Percentiles rank a stretch among this genome's conserved stretches.
Evolutionary conservation across 257 asterid genomes (phyloP).

Genomic region (Jacaranda mimosifolia): DNA sequence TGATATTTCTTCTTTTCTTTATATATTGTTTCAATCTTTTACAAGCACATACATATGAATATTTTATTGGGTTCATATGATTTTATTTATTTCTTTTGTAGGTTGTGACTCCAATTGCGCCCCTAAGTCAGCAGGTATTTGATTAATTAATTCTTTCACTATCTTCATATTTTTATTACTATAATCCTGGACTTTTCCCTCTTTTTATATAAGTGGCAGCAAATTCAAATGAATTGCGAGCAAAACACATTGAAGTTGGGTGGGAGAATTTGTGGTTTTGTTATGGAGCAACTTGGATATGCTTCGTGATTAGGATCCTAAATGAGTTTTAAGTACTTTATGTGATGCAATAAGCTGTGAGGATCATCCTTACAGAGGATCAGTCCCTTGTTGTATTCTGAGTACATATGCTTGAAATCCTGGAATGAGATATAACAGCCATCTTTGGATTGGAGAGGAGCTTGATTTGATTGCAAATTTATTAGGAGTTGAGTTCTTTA

Average conservation of each 20-base stretch:
- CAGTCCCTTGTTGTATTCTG: neutral
- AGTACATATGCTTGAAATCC: conserved; percentile 1
- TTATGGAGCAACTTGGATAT: neutral
- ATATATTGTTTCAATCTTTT: neutral
- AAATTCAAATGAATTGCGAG: conserved; percentile 9
- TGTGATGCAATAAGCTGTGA: neutral
- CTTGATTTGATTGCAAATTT: conserved; percentile 8
- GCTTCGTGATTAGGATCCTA: conserved; percentile 19
- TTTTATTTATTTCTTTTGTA: conserved; percentile 50
- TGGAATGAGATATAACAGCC: neutral
- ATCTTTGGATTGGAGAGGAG: neutral
- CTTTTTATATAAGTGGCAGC: conserved; percentile 21
- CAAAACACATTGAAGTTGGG: conserved; percentile 14
- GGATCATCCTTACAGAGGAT: neutral
- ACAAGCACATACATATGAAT: neutral
- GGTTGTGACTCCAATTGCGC: conserved; percentile 99
- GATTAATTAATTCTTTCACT: conserved; percentile 15
- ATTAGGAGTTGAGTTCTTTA: conserved; percentile 1
- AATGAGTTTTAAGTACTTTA: neutral
- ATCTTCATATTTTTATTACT: neutral
- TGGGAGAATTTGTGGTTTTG: conserved; percentile 9
- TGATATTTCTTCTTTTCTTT: conserved; percentile 6
- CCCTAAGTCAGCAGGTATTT: conserved; percentile 97
- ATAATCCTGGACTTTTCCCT: neutral
- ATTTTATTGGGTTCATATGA: neutral